A percentile compares a stretch with the other conserved stretches of the same genome.
Conservation (phyloP, 2,329 filamentous ascomycete genomes). For the Conoideocrella luteorostrata region DNA sequence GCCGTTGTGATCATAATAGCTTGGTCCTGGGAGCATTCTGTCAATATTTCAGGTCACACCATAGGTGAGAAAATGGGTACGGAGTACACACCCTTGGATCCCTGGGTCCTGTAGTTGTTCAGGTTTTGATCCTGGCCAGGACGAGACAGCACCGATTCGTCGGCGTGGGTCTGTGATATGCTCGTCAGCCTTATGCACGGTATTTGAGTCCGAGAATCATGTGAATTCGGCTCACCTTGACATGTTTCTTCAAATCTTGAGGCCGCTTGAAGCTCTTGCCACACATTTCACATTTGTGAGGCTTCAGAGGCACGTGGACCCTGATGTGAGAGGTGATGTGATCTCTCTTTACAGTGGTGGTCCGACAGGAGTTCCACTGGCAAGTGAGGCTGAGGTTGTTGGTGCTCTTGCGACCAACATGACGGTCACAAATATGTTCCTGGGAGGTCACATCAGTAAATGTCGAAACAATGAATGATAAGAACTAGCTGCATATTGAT, state of each 20-base stretch:
- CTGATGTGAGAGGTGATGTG: slow-evolving; percentile 99
- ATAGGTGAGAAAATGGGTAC: neutral
- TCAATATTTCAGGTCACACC: slow-evolving; percentile 4
- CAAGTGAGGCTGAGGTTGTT: slow-evolving; percentile 98
- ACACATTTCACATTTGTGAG: slow-evolving; percentile 98
- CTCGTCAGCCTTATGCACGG: slow-evolving; percentile 15
- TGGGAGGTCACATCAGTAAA: slow-evolving; percentile 32
- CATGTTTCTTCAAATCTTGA: slow-evolving; percentile 98
- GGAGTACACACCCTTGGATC: slow-evolving; percentile 38
- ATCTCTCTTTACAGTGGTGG: slow-evolving; percentile 95
- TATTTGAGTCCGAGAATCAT: too few species aligned
- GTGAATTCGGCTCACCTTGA: slow-evolving; percentile 62
- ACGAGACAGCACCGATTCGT: slow-evolving; percentile 72
- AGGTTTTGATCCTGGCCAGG: slow-evolving; percentile 46
- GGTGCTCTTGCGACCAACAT: slow-evolving; percentile 97
- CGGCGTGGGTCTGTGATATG: slow-evolving; percentile 67
- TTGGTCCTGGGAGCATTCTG: slow-evolving; percentile 36
- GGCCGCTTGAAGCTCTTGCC: slow-evolving; percentile 98
- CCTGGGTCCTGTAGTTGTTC: slow-evolving; percentile 48
- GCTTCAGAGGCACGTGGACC: slow-evolving; percentile 97
- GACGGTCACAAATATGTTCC: slow-evolving; percentile 97
- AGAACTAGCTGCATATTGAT: too few species aligned
- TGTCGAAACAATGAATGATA: neutral
- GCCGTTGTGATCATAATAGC: slow-evolving; percentile 60
- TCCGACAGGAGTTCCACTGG: slow-evolving; percentile 93